Percentiles rank a stretch among this genome's conserved stretches.
These are phyloP conservation scores for Pyrus bretschneideri DNA, from an alignment of 306 rosid genomes.

Conservation along the genomic window DNA sequence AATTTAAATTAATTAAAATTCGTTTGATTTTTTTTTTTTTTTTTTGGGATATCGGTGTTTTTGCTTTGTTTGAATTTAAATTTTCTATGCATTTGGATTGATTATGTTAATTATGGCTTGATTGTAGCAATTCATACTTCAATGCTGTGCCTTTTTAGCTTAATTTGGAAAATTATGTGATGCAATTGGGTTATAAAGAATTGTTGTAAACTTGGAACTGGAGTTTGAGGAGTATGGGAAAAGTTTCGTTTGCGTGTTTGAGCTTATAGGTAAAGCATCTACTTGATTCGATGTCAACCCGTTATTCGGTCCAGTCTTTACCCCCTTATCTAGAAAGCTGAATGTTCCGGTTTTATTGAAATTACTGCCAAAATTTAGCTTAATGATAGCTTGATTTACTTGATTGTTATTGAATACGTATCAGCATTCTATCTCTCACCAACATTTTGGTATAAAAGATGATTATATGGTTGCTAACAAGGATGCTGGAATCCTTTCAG, in stretches of 20 bases:
- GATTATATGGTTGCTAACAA: background rate
- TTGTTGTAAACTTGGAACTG: background rate
- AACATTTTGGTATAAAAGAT: conserved; percentile 5
- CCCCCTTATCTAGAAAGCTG: background rate
- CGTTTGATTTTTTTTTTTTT: background rate
- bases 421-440: background rate
- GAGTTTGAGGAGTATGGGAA: background rate
- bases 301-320: background rate
- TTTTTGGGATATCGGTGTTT: background rate
- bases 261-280: background rate
- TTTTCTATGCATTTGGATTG: background rate
- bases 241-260: background rate
- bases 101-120: background rate
- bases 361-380: background rate
- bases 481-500: background rate
- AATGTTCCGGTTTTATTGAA: background rate
- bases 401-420: background rate
- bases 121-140: background rate
- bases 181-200: background rate
- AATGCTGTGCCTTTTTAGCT: background rate
- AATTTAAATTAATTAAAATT: background rate
- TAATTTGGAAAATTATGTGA: background rate
- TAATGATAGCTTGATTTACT: background rate
- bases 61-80: background rate
- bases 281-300: background rate